Conservation (phyloP, 495 filamentous ascomycete species). For the Pyrenula aspistea region DNA sequence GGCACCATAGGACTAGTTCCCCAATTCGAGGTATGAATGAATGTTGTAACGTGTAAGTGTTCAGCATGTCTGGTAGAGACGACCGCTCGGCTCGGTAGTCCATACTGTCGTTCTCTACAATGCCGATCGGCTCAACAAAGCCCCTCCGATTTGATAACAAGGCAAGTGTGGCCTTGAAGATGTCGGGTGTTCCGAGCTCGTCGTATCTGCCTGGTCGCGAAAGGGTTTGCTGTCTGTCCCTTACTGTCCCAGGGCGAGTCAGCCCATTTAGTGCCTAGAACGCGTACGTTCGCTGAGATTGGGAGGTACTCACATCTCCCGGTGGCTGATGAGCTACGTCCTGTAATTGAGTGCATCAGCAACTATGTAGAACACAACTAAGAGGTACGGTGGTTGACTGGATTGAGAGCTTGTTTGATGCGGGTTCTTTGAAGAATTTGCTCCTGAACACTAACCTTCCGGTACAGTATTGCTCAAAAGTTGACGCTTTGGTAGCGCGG, state of each 20-base stretch:
- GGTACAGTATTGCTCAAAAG: background rate
- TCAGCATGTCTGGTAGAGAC: conserved; percentile 15
- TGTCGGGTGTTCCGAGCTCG: conserved; percentile 39
- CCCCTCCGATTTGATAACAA: background rate
- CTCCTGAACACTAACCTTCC: background rate
- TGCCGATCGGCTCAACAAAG: conserved; percentile 2
- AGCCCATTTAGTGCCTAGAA: no score
- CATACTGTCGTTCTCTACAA: conserved; percentile 34
- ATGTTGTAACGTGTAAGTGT: conserved; percentile 20
- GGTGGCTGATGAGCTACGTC: no score
- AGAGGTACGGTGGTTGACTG: no score
- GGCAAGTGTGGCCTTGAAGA: conserved; percentile 31
- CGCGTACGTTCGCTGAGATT: no score
- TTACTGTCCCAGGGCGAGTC: no score
- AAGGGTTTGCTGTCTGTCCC: background rate
- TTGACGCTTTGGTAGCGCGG: background rate
- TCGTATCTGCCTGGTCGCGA: conserved; percentile 9
- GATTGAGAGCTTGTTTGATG: no score
- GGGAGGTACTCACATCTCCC: no score
- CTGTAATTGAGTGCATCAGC: no score
- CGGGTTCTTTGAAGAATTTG: no score
- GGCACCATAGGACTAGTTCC: conserved; percentile 45
- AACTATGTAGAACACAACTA: no score
- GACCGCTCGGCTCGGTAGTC: conserved; percentile 40
- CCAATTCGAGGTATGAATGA: conserved; percentile 42